Evolutionary conservation across 2,329 filamentous ascomycete species (phyloP), one percentile per base, ranked within the genome.

Genomic region (Dactylellina leptospora): DNA sequence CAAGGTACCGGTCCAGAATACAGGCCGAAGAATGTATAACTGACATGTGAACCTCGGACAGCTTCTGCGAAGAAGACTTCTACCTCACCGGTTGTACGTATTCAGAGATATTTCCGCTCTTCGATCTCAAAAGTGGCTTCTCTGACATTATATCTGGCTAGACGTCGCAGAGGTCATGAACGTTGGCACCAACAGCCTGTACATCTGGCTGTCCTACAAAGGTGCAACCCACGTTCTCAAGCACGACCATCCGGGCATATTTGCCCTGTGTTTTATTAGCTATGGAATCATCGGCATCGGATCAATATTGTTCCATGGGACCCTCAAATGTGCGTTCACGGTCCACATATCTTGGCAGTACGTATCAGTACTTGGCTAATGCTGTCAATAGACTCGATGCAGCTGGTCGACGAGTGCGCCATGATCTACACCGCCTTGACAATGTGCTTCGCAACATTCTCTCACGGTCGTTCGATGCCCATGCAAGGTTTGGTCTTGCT

Each of bases 181-280:
- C 80, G 90, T 91, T 2, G 77, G 93, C 28, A 96, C 92, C 30
- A 96, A 96, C 79, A 79, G 90, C 2, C 82, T 95, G 22, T 96
- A 96, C 80, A 83, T 96, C 76, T 90, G 85, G 79, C 85, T 96
- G 18, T 91, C 91, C 5, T 81, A 86, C 75, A 89, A 88, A 78
- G 93, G 93, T 22, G 86, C 95, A 73, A 81, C 83, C 60, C 92
- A 88, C 79, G 96, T 91, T 79, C 78, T 89, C 38, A 84, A 83
- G 74, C 84, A 96, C 80, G 83, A 84, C 13, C 91, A 96, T 80
- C 90, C 92, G 61, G 81, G 80, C 11, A 88, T 96, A 69, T 96
- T 96, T 80, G 78, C 90, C 53, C 81, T 96, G 9, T 68, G 76
- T 33, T 77, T 76, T 45, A 22, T 83, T 13, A 84, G 85, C 22